Evolutionary conservation across 2,329 filamentous ascomycete species (phyloP).

Genomic region (Colletotrichum sp.): DNA sequence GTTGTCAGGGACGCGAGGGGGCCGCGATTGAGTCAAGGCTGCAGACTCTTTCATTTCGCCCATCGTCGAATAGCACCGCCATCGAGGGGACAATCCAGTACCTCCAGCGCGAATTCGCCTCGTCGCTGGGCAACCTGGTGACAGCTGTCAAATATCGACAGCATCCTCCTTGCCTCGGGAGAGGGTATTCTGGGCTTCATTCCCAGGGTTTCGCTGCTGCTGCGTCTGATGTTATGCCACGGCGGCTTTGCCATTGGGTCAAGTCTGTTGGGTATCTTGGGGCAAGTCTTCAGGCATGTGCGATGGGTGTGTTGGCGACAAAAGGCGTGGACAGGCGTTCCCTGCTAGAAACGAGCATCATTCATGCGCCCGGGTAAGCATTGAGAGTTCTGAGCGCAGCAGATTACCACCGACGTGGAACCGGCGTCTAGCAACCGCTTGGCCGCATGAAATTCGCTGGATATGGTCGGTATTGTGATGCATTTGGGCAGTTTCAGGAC

Average conservation of each 20-base stretch:
- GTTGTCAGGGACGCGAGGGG: background rate
- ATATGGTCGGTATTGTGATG: background rate
- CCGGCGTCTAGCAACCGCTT: conserved; percentile 9
- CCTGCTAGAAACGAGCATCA: conserved; percentile 17
- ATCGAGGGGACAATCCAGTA: background rate
- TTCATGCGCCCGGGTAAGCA: conserved; percentile 11
- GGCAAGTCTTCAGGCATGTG: background rate
- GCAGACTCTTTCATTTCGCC: background rate
- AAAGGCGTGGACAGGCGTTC: background rate
- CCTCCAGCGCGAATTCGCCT: background rate
- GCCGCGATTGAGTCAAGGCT: background rate
- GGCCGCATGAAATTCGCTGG: conserved; percentile 16
- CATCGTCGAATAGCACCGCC: background rate
- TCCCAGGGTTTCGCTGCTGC: conserved; percentile 8
- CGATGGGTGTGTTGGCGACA: background rate
- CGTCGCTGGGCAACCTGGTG: conserved; percentile 8
- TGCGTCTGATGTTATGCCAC: conserved; percentile 15
- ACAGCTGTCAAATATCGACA: conserved; percentile 15
- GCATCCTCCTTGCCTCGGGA: conserved; percentile 16
- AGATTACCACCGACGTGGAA: background rate
- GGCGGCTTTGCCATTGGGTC: background rate
- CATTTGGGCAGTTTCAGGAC: conserved; percentile 10
- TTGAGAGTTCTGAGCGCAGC: background rate
- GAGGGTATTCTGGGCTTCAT: background rate
- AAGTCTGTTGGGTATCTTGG: background rate